Conservation (phyloP, 2,329 filamentous ascomycete genomes). For the Cercospora berteroae region DNA sequence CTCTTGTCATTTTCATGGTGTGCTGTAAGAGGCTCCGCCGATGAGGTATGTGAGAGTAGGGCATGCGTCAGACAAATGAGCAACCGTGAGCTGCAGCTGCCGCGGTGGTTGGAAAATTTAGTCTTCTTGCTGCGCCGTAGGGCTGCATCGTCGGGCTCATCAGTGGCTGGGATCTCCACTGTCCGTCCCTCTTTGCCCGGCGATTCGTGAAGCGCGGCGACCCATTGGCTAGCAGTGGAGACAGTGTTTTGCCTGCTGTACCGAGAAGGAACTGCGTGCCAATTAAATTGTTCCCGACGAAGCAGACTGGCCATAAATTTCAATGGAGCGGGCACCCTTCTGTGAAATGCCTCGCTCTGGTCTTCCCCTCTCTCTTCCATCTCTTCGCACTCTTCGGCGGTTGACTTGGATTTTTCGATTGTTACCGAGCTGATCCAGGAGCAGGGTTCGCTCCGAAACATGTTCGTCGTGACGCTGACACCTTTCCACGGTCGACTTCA, state of each 20-base stretch:
- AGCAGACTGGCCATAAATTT: not conserved
- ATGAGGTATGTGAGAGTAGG: not conserved
- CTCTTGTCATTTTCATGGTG: not conserved
- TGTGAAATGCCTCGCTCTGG: not conserved
- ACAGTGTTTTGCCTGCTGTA: not conserved
- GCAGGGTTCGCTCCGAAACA: not conserved
- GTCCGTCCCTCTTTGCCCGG: not conserved
- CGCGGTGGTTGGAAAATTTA: not conserved
- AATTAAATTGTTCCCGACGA: not conserved
- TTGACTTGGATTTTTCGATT: not conserved
- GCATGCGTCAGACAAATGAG: not conserved
- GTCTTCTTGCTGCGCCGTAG: not conserved
- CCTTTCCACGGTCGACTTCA: not conserved
- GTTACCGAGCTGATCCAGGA: not conserved
- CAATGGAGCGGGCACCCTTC: not conserved
- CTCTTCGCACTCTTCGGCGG: not conserved
- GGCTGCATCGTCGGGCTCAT: not conserved
- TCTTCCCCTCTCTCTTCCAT: not conserved
- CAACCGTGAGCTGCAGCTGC: not conserved
- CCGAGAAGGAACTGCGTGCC: not conserved
- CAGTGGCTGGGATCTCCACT: conserved; percentile 1
- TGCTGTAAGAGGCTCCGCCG: not conserved
- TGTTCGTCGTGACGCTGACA: not conserved
- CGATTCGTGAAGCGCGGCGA: not conserved
- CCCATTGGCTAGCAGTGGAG: conserved; percentile 1